These are phyloP conservation scores for Saturnispora halmiae DNA, from an alignment of 805 yeast genomes.

Conservation along the genomic window DNA sequence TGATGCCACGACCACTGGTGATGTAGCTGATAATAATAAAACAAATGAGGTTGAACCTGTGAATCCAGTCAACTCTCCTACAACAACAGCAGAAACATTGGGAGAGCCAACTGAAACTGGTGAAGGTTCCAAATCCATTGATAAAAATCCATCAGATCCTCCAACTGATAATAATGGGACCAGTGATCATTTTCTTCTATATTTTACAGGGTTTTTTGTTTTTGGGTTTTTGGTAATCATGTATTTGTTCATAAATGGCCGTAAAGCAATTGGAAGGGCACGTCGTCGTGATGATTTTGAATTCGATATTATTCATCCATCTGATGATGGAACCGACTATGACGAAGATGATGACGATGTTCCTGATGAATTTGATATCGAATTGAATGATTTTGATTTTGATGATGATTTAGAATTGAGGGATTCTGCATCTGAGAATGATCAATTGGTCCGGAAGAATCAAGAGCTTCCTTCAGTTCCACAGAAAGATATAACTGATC, in stretches of 20 bases:
- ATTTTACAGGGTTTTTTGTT: constrained; percentile 46
- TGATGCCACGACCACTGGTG: not conserved
- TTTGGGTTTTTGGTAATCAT: constrained; percentile 45
- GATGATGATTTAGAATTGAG: constrained; percentile 10
- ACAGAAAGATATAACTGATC: not conserved
- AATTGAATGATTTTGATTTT: constrained; percentile 9
- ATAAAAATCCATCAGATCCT: constrained; percentile 8
- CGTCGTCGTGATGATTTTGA: constrained; percentile 66
- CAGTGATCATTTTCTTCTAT: constrained; percentile 16
- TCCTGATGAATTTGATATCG: constrained; percentile 8
- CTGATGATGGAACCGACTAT: constrained; percentile 19
- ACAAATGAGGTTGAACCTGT: not conserved
- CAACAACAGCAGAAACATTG: constrained; percentile 10
- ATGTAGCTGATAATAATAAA: not conserved
- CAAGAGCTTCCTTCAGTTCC: not conserved
- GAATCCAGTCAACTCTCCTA: constrained; percentile 3
- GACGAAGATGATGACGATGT: constrained; percentile 11
- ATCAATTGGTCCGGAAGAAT: not conserved
- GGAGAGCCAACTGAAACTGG: constrained; percentile 7
- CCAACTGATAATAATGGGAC: constrained; percentile 1
- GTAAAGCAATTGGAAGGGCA: constrained; percentile 29
- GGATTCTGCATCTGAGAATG: constrained; percentile 6
- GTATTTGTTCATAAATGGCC: constrained; percentile 33
- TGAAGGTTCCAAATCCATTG: not conserved
- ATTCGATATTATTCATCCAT: constrained; percentile 64